Evolutionary conservation across 1,284 basidiomycete genomes (phyloP), one percentile per base, ranked within the genome.

Genomic region (Neolentinus lepideus): DNA sequence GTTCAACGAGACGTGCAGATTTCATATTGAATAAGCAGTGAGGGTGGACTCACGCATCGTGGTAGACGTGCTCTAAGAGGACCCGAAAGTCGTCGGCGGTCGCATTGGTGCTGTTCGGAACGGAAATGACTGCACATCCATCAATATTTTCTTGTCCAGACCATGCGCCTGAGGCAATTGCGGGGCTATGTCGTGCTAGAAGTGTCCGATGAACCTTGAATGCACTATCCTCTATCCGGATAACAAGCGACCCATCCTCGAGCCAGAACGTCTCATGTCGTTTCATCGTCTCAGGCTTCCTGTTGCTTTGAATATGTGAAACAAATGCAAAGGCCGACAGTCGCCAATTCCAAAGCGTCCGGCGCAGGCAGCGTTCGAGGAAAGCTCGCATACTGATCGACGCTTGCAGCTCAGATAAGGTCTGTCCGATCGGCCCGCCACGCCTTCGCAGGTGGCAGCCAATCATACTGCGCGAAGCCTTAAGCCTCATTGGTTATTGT

Each of bases 61-160:
- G 81, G 63, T 88, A 88, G 27, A 88, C 64, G 66, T 85, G 77
- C 56, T 76, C 75, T 11, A 88, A 66, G 45, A 89, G 64, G 1
- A 70, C 71, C 52, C 77, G 76, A 9, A 87, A 71, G 64, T 88
- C 84, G 27, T 65, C 63, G 21, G 69, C 68, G 19, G 61, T 62
- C 38, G 81, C 70, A 2, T 61, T 67, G 6, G 64, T 63, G 29
- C 64, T 66, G 38, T 65, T 60, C 57, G 72, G 65, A 66, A 77
- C 67, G 53, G 73, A 60, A 57, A 67, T 57, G 16, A 71, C 53
- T 48, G 68, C 54, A 54, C 36, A 2, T 51, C 52, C 52, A 6
- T 56, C 57, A 11, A 43, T 26, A 25, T 52, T 38, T 6, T 45
- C 33, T 9, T 55, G 21, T 14, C 57, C 55, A 22, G 54, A 47